A percentile compares a stretch with the other conserved stretches of the same genome.
These are phyloP conservation scores for Exophiala alcalophila DNA, from an alignment of 2,329 filamentous ascomycete genomes.

Conservation along the genomic window DNA sequence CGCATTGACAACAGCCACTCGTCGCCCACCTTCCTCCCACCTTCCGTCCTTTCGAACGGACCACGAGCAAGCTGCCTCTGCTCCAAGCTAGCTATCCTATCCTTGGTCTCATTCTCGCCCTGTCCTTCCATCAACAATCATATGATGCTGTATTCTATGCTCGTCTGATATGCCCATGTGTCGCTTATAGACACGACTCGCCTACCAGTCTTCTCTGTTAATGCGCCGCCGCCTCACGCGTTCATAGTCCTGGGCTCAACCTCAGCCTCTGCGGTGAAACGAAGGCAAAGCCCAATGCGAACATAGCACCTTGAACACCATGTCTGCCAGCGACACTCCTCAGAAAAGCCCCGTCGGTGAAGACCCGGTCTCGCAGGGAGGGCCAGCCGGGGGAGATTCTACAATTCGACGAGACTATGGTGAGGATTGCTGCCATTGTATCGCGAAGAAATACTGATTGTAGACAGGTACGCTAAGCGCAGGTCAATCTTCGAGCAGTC, in stretches of 20 bases:
- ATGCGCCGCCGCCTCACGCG: neutral
- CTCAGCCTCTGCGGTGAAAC: neutral
- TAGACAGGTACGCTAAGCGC: conserved; percentile 18
- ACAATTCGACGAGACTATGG: conserved; percentile 25
- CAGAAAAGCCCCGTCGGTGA: conserved; percentile 9
- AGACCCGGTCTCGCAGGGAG: conserved; percentile 7
- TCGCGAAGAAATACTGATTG: conserved; percentile 5
- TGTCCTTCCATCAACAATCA: conserved; percentile 8
- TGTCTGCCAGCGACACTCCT: conserved; percentile 19
- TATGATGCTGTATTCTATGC: conserved; percentile 10
- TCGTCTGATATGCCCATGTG: conserved; percentile 15
- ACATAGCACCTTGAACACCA: conserved; percentile 1
- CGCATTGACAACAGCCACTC: too few species aligned
- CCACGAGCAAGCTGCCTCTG: conserved; percentile 1
- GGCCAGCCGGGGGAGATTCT: conserved; percentile 2
- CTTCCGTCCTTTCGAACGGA: too few species aligned
- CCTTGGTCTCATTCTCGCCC: neutral
- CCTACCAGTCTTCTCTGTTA: conserved; percentile 4
- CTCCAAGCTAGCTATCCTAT: conserved; percentile 9
- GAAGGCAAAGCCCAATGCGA: neutral
- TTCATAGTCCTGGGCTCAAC: neutral
- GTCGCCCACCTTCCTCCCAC: conserved; percentile 1
- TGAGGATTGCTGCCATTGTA: conserved; percentile 1
- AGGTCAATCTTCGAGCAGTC: conserved; percentile 9
- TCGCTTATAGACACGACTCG: conserved; percentile 9